Evolutionary conservation across 306 rosid genomes (phyloP).

Genomic region (Phaseolus lunatus): DNA sequence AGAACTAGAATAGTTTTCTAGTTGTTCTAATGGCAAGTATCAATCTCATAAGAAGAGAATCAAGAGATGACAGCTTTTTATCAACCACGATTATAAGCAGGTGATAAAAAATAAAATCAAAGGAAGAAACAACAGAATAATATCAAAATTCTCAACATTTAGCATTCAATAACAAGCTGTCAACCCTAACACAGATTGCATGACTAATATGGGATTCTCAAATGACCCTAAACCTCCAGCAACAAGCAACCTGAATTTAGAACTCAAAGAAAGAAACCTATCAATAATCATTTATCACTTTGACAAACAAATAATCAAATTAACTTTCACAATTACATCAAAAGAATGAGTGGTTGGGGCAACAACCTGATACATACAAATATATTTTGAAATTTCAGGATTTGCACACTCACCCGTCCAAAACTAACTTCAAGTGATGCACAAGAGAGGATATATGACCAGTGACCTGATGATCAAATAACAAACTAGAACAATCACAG

Average conservation of each 20-base stretch:
- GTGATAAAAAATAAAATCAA: constrained; percentile 7
- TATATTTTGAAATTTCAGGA: constrained; percentile 14
- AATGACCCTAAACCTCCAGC: neutral
- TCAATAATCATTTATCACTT: constrained; percentile 29
- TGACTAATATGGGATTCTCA: neutral
- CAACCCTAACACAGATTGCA: constrained; percentile 4
- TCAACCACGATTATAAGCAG: constrained; percentile 23
- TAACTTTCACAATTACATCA: constrained; percentile 1
- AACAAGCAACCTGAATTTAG: constrained; percentile 24
- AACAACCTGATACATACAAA: neutral
- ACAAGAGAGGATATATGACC: constrained; percentile 98
- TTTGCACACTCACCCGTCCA: constrained; percentile 82
- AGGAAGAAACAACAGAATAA: constrained; percentile 18
- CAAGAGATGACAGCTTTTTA: neutral
- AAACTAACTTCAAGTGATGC: constrained; percentile 95
- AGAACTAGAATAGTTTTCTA: constrained; percentile 17
- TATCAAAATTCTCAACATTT: neutral
- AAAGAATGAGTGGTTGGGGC: neutral
- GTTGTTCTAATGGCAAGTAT: constrained; percentile 14
- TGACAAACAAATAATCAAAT: constrained; percentile 33
- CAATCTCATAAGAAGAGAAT: neutral
- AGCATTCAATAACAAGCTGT: neutral
- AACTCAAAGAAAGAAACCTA: constrained; percentile 24
- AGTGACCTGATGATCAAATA: constrained; percentile 70
- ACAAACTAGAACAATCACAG: constrained; percentile 33